phyloP scores from a whole-genome alignment of 768 basidiomycete genomes.

The Kwoniella heveanensis region DNA sequence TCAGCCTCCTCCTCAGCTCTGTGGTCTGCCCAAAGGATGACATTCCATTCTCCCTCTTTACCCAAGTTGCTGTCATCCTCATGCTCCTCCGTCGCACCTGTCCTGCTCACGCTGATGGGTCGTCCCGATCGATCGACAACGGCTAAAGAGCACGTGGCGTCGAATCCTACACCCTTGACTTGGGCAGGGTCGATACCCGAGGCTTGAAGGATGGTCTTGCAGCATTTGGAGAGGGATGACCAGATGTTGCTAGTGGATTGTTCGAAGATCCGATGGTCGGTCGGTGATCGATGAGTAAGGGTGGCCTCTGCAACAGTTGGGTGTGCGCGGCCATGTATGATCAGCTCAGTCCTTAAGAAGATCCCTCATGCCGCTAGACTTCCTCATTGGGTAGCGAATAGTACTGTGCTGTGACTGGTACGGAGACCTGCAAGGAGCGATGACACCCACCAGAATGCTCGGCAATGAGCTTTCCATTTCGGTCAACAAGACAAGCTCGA shows the following conservation, averaged over 20 bases:
- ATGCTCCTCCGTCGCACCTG: conserved; percentile 30
- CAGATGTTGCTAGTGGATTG: conserved; percentile 91
- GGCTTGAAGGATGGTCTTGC: conserved; percentile 63
- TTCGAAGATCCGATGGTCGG: conserved; percentile 91
- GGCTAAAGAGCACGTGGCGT: conserved; percentile 94
- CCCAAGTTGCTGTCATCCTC: conserved; percentile 26
- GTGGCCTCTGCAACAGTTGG: conserved; percentile 62
- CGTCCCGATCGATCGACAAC: conserved; percentile 71
- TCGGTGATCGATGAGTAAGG: conserved; percentile 78
- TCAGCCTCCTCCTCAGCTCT: conserved; percentile 90
- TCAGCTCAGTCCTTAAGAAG: too few relatives aligned
- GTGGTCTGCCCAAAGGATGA: conserved; percentile 96
- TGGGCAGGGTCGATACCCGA: conserved; percentile 61
- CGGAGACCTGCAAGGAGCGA: neutral
- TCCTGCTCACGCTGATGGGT: conserved; percentile 70
- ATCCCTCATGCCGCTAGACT: too few relatives aligned
- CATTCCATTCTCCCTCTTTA: conserved; percentile 70
- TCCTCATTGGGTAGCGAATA: too few relatives aligned
- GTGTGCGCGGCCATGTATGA: neutral
- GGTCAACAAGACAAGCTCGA: conserved; percentile 76
- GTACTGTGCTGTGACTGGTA: too few relatives aligned
- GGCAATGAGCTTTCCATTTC: conserved; percentile 70
- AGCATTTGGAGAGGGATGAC: conserved; percentile 66
- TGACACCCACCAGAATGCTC: conserved; percentile 63
- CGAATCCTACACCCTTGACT: conserved; percentile 88